phyloP scores from a whole-genome alignment of 345 rosid species.

The Dovyalis caffra region DNA sequence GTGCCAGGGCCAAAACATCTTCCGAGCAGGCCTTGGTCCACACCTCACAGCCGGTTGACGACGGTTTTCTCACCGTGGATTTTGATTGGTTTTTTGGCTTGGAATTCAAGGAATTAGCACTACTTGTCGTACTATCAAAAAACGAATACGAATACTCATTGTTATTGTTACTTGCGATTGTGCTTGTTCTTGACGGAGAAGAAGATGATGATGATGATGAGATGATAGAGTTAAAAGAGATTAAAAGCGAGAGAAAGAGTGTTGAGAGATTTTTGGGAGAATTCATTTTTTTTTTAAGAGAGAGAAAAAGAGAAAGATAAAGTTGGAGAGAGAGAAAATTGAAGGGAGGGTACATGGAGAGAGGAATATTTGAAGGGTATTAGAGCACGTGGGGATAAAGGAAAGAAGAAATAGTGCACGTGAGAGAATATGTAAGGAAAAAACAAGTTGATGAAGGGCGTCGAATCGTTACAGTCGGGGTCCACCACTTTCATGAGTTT shows the following conservation, averaged over 20 bases:
- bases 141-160: slow-evolving; percentile 6
- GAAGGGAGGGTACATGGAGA: neutral
- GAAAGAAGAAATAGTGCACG: slow-evolving; percentile 24
- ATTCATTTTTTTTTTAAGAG: slow-evolving; percentile 12
- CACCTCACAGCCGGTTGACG: slow-evolving; percentile 11
- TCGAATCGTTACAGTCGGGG: slow-evolving; percentile 21
- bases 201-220: slow-evolving; percentile 1
- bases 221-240: neutral
- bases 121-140: neutral
- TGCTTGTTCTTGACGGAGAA: neutral
- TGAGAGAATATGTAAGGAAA: slow-evolving; percentile 25
- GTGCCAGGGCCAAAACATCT: slow-evolving; percentile 35
- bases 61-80: neutral
- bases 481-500: slow-evolving; percentile 24
- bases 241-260: slow-evolving; percentile 1
- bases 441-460: neutral
- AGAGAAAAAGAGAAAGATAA: neutral
- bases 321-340: neutral
- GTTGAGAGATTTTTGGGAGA: neutral
- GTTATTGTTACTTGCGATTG: too few relatives aligned
- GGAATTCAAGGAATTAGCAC: slow-evolving; percentile 3
- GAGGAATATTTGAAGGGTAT: neutral
- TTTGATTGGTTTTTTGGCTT: slow-evolving; percentile 22
- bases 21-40: slow-evolving; percentile 40
- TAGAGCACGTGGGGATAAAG: slow-evolving; percentile 44